Conservation (phyloP, 805 yeast species). For the Zygoascus ofunaensis region DNA sequence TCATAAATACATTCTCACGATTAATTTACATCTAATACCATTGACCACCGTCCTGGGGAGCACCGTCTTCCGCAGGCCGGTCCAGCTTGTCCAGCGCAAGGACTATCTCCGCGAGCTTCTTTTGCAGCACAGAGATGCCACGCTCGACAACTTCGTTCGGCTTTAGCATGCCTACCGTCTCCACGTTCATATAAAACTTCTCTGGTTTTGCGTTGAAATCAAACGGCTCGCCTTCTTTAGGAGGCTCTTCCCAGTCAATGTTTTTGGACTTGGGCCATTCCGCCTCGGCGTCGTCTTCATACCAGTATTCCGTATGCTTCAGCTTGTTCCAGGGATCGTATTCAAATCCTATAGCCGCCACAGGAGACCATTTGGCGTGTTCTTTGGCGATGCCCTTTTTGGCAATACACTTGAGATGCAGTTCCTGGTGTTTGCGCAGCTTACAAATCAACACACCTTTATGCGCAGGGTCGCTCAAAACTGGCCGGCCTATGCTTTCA, state of each 20-base stretch:
- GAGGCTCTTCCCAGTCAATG: constrained; percentile 94
- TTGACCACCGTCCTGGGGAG: constrained; percentile 1
- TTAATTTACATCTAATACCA: constrained; percentile 7
- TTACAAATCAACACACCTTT: constrained; percentile 89
- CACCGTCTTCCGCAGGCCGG: constrained; percentile 7
- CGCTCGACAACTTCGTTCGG: constrained; percentile 84
- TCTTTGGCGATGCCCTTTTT: constrained; percentile 96
- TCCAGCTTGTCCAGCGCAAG: constrained; percentile 45
- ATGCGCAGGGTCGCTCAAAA: constrained; percentile 63
- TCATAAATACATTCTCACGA: too few species aligned
- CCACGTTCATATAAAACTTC: constrained; percentile 80
- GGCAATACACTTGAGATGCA: constrained; percentile 84
- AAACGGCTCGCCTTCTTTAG: constrained; percentile 75
- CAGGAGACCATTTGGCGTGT: constrained; percentile 98
- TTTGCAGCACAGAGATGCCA: constrained; percentile 77
- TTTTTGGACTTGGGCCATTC: constrained; percentile 93
- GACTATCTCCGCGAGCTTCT: constrained; percentile 81
- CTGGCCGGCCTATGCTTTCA: constrained; percentile 66
- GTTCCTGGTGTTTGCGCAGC: constrained; percentile 84
- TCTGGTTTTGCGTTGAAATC: constrained; percentile 78
- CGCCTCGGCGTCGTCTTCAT: constrained; percentile 72
- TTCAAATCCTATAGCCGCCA: constrained; percentile 91
- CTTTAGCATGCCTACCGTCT: constrained; percentile 80
- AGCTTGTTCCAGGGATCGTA: constrained; percentile 99
- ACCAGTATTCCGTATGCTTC: constrained; percentile 94